These are phyloP conservation scores for Boletellus sp. DNA, from an alignment of 768 basidiomycete genomes.

Conservation along the genomic window DNA sequence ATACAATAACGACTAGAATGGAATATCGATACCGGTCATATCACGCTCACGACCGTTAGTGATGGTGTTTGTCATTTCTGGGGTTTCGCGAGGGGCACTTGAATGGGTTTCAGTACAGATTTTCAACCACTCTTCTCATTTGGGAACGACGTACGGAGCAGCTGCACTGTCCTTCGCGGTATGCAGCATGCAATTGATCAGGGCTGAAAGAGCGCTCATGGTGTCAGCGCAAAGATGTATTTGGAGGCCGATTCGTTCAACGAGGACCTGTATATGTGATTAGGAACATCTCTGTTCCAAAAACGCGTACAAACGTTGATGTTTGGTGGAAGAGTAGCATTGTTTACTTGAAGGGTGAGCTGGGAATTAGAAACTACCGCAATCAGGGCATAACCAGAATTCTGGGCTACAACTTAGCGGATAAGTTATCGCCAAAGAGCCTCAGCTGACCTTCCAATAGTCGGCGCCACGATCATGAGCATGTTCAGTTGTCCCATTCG, in stretches of 20 bases:
- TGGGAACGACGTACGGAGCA: constrained; percentile 20
- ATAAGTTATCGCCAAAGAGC: neutral
- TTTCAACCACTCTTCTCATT: neutral
- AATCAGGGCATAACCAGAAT: constrained; percentile 65
- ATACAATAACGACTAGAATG: neutral
- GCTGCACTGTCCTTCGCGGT: constrained; percentile 35
- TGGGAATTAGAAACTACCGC: constrained; percentile 54
- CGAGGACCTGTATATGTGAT: constrained; percentile 42
- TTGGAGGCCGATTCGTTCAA: constrained; percentile 51
- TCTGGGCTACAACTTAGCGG: constrained; percentile 33
- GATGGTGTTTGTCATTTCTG: constrained; percentile 7
- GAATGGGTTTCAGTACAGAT: neutral
- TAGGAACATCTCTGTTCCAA: neutral
- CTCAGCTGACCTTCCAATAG: constrained; percentile 63
- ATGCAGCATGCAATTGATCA: constrained; percentile 50
- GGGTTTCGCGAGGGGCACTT: constrained; percentile 11
- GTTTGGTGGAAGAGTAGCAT: constrained; percentile 29
- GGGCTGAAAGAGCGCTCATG: constrained; percentile 50
- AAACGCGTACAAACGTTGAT: constrained; percentile 36
- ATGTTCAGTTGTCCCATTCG: constrained; percentile 16
- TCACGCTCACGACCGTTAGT: constrained; percentile 6
- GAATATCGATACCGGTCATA: constrained; percentile 28
- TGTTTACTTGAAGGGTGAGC: constrained; percentile 36
- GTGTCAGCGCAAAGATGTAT: constrained; percentile 81
- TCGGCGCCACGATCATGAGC: constrained; percentile 35